Percentiles rank a stretch among this genome's conserved stretches.
phyloP scores from a whole-genome alignment of 768 basidiomycete species.

The Serendipita sp. region DNA sequence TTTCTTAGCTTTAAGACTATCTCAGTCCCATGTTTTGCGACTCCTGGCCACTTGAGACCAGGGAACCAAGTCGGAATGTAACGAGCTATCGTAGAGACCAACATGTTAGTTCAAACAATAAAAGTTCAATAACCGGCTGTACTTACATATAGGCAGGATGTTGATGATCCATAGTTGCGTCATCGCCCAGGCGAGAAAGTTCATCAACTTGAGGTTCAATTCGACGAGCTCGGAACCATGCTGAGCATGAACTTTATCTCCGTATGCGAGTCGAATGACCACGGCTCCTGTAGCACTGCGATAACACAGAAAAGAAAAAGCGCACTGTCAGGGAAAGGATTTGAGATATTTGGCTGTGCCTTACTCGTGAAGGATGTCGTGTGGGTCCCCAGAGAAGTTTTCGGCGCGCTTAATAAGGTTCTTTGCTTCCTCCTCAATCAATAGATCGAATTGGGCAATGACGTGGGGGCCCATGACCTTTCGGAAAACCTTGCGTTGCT shows the following conservation, averaged over 20 bases:
- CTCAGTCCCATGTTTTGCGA: slow-evolving; percentile 5
- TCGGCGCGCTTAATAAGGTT: not conserved
- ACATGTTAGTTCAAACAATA: not conserved
- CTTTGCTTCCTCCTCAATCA: not conserved
- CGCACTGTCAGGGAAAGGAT: too few species aligned
- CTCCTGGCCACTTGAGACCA: slow-evolving; percentile 10
- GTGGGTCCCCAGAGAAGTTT: not conserved
- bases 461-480: not conserved
- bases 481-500: not conserved
- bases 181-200: not conserved
- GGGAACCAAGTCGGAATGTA: slow-evolving; percentile 13
- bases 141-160: slow-evolving; percentile 8
- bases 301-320: not conserved
- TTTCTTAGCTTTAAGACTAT: slow-evolving; percentile 26
- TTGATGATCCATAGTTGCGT: slow-evolving; percentile 10
- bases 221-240: not conserved
- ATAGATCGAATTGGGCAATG: not conserved
- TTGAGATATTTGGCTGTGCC: not conserved
- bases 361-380: not conserved
- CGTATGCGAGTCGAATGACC: not conserved
- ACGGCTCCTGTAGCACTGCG: not conserved
- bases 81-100: slow-evolving; percentile 22
- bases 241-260: not conserved
- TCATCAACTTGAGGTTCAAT: not conserved
- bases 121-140: slow-evolving; percentile 5